Base-by-base conservation (phyloP, 2,329 filamentous ascomycete species). In the Helminthosporium solani region DNA sequence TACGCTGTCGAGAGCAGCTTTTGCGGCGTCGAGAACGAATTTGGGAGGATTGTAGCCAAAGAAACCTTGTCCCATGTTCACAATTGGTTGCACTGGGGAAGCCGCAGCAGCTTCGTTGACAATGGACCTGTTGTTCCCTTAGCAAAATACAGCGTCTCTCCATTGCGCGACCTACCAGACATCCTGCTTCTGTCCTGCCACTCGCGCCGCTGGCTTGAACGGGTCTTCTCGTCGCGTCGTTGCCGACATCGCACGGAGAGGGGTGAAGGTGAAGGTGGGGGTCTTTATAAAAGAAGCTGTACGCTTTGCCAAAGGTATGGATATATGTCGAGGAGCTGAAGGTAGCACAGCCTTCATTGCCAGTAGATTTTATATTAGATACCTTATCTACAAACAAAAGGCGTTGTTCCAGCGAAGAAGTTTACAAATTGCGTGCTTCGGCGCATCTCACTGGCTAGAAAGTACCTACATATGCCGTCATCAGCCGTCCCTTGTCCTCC, bases 41-140 rank as follows among this genome's bases (percentile, higher is more conserved):
- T 85, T 73, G 7, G 92, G 92, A 46, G 92, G 92, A 67, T 97
- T 97, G 72, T 97, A 97, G 47, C 92, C 92, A 59, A 90, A 91
- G 78, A 90, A 90, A 44, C 83, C 82, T 70, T 86, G 83, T 41
- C 83, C 83, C 82, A 86, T 85, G 68, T 86, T 86, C 50, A 85
- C 80, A 49, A 85, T 83, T 40, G 83, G 83, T 67, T 84, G 79
- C 33, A 84, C 76, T 1, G 81, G 80, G 16, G 81, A 84, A 36
- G 79, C 79, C 11, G 81, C 79, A 3, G 83, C 83, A 3, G 83
- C 83, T 67, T 86, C 83, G 56, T 86, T 86, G 66, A 86, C 79
- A 54, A 86, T 85, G 15, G 81, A 80, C 80, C 80, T 82, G 48
- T 5, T 19, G 21, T n/a, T n/a, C n/a, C 16, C 3, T 14, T 31